These are phyloP conservation scores for Geotrichum aggregatum DNA, from an alignment of 1,139 yeast genomes.

Conservation along the genomic window DNA sequence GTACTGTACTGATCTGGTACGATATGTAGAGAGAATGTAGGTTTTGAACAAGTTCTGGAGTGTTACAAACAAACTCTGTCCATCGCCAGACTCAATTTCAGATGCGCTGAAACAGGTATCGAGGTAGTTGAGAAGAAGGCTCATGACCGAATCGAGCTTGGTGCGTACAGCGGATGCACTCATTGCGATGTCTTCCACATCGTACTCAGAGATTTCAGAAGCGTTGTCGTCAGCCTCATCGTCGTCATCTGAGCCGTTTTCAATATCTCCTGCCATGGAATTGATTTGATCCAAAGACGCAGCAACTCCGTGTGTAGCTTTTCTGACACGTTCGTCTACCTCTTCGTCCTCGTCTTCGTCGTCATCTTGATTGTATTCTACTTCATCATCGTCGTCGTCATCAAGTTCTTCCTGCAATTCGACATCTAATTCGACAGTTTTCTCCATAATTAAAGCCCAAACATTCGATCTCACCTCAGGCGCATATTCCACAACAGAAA, in stretches of 20 bases:
- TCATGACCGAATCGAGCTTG: constrained; percentile 67
- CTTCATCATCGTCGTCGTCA: constrained; percentile 75
- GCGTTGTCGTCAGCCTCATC: constrained; percentile 39
- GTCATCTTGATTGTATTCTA: constrained; percentile 50
- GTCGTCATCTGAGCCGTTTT: constrained; percentile 30
- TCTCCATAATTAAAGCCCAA: constrained; percentile 79
- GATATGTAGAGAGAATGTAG: constrained; percentile 85
- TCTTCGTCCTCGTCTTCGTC: constrained; percentile 41
- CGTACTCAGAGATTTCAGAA: constrained; percentile 39
- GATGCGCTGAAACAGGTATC: constrained; percentile 49
- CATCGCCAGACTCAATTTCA: constrained; percentile 55
- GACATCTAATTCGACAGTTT: constrained; percentile 84
- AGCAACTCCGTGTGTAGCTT: constrained; percentile 16
- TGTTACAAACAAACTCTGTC: constrained; percentile 71
- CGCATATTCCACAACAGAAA: constrained; percentile 60
- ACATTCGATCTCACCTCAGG: constrained; percentile 62
- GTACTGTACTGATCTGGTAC: constrained; percentile 85
- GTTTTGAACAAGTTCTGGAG: constrained; percentile 72
- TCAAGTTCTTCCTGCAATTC: constrained; percentile 86
- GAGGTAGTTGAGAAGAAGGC: constrained; percentile 52
- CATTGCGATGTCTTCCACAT: constrained; percentile 33
- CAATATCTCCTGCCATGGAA: constrained; percentile 27
- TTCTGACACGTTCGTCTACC: constrained; percentile 18
- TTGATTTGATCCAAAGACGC: constrained; percentile 25
- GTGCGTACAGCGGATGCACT: constrained; percentile 34